Evolutionary conservation across 2,329 filamentous ascomycete genomes (phyloP).

Genomic region (Monosporascus ibericus): DNA sequence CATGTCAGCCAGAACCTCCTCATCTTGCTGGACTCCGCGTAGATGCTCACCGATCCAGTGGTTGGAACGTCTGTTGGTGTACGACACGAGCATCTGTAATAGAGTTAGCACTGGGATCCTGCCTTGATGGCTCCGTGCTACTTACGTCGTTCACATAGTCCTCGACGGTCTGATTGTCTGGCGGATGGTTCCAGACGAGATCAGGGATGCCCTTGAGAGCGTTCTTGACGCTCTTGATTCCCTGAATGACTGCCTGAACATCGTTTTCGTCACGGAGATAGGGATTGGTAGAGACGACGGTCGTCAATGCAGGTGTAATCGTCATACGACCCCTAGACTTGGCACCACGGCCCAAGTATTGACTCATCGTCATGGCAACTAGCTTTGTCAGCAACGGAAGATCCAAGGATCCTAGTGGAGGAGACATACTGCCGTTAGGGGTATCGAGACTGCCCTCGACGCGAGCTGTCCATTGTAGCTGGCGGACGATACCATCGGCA

Average conservation of each 20-base stretch:
- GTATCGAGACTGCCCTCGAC: constrained; percentile 49
- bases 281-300: constrained; percentile 52
- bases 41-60: constrained; percentile 42
- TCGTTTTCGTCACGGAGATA: constrained; percentile 56
- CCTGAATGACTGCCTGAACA: constrained; percentile 55
- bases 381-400: constrained; percentile 5
- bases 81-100: constrained; percentile 30
- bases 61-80: constrained; percentile 36
- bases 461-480: constrained; percentile 61
- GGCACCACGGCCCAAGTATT: constrained; percentile 59
- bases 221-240: constrained; percentile 54
- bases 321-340: constrained; percentile 57
- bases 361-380: constrained; percentile 47
- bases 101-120: neutral
- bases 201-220: constrained; percentile 47
- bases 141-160: constrained; percentile 48
- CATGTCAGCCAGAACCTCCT: constrained; percentile 2
- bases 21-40: neutral
- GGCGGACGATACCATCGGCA: constrained; percentile 53
- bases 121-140: neutral
- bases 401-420: neutral
- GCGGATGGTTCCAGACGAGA: constrained; percentile 52
- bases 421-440: constrained; percentile 23
- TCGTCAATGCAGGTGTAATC: constrained; percentile 51
- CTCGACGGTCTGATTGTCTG: constrained; percentile 44